Percentiles rank a stretch among this genome's conserved stretches.
These are phyloP conservation scores for Schrenkiella parvula DNA, from an alignment of 345 rosid genomes.

Conservation along the genomic window DNA sequence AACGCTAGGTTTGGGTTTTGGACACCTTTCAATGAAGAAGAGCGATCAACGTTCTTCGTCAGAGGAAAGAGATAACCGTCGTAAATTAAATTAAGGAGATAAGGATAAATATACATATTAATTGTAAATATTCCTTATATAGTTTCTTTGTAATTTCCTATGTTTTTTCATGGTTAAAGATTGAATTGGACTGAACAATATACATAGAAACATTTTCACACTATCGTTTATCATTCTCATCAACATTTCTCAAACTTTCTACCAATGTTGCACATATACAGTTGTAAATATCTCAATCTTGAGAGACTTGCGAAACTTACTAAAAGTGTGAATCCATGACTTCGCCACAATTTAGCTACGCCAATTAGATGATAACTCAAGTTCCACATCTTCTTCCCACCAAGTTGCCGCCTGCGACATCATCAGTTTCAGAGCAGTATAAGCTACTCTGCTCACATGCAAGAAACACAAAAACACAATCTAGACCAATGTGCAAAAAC, in stretches of 20 bases:
- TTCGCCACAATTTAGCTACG: conserved; percentile 47
- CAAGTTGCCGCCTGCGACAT: conserved; percentile 72
- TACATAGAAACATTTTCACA: not conserved
- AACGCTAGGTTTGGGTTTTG: not conserved
- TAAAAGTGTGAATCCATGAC: conserved; percentile 8
- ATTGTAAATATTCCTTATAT: not conserved
- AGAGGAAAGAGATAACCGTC: not conserved
- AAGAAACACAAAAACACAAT: conserved; percentile 4
- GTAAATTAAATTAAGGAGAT: not conserved
- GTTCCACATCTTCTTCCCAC: conserved; percentile 95
- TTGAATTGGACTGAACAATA: not conserved
- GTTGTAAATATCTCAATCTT: not conserved
- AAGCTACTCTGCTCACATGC: not conserved
- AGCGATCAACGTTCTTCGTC: not conserved
- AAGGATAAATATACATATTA: not conserved
- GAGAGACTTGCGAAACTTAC: conserved; percentile 12
- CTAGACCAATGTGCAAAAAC: conserved; percentile 30
- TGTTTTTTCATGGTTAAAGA: not conserved
- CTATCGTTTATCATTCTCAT: conserved; percentile 14
- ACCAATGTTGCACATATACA: conserved; percentile 18
- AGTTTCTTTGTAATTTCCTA: not conserved
- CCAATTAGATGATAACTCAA: conserved; percentile 82
- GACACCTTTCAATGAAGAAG: not conserved
- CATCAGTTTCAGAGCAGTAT: conserved; percentile 10
- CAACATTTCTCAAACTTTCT: not conserved